These are phyloP conservation scores for Zygosaccharomyces bisporus DNA, from an alignment of 805 yeast species.

Conservation along the genomic window DNA sequence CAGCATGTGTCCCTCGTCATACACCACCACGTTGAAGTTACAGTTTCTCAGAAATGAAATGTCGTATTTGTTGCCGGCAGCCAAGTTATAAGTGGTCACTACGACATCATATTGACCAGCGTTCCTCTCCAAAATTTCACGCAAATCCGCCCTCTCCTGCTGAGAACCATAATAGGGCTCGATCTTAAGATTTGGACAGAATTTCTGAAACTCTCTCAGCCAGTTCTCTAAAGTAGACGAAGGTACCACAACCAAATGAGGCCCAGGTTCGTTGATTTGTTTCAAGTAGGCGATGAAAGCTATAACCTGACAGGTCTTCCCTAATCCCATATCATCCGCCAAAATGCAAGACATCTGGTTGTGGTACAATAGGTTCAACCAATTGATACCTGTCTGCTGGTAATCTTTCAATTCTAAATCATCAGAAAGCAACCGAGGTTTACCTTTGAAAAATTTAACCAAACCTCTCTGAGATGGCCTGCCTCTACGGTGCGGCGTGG, in stretches of 20 bases:
- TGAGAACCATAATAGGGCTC: conserved; percentile 94
- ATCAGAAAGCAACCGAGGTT: conserved; percentile 64
- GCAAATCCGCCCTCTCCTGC: conserved; percentile 75
- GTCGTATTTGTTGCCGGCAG: conserved; percentile 82
- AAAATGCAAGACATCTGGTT: conserved; percentile 82
- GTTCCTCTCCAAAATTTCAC: conserved; percentile 58
- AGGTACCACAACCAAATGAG: conserved; percentile 93
- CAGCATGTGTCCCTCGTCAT: conserved; percentile 97
- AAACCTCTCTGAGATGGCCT: conserved; percentile 17
- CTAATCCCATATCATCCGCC: conserved; percentile 99
- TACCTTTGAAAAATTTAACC: conserved; percentile 53
- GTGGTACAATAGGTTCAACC: conserved; percentile 79
- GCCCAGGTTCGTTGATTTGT: conserved; percentile 57
- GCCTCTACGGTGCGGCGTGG: conserved; percentile 10
- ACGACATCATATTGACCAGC: conserved; percentile 71
- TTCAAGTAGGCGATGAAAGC: conserved; percentile 84
- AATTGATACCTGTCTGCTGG: conserved; percentile 95
- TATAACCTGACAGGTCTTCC: conserved; percentile 95
- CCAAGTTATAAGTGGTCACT: conserved; percentile 90
- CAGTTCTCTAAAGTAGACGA: conserved; percentile 96
- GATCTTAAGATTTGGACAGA: conserved; percentile 75
- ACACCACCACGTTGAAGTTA: conserved; percentile 81
- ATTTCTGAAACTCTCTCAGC: conserved; percentile 89
- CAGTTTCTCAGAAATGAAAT: conserved; percentile 69
- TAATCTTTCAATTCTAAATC: conserved; percentile 74